Base-by-base conservation (phyloP, 2,329 filamentous ascomycete species). In the Clonostachys sp. region DNA sequence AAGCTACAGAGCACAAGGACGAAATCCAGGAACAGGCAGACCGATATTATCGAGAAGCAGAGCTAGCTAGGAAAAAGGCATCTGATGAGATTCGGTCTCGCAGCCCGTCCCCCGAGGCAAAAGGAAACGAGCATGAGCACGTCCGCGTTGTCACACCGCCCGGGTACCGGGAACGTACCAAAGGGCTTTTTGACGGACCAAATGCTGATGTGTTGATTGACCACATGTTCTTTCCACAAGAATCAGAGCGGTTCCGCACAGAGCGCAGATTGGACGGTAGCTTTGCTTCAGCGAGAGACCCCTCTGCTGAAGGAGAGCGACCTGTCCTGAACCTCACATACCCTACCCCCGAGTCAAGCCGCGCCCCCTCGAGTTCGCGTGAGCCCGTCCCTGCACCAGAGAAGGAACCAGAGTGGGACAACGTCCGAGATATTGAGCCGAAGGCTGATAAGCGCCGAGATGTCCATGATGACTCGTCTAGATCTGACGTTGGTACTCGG, bases 161-260 rank as follows among this genome's bases (percentile, higher is more conserved):
- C 17, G 71, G 72, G 48, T 47, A 49, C 13, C 55, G 62, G 12
- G 35, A 49, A 12, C 45, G 51, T 5, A 69, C 71, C 39, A 75
- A 75, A 61, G 74, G 70, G 47, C 72, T 63, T 9, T 86, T 78
- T 48, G 78, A 77, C 51, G 76, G 64, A 8, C 82, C 82, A 3
- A 71, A 86, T 56, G 82, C 82, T n/a, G 82, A 86, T 59, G 80
- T 85, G 46, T 70, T 67, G 45, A 77, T 84, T 49, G 81, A 85
- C 57, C 76, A 83, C 54, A 64, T 77, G 50, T 72, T 84, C 51
- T 68, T 73, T 46, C 82, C 82, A 6, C 61, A 61, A 39, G 76
- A 84, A 33, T 61, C 81, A 47, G 51, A 62, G 49, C 61, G 59
- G 41, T 68, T 73, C 57, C 54, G 61, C 10, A 55, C 61, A 16